Percentiles rank a stretch among this genome's conserved stretches.
Conservation (phyloP, 768 basidiomycete species). For the Xerocomellus chrysenteron region DNA sequence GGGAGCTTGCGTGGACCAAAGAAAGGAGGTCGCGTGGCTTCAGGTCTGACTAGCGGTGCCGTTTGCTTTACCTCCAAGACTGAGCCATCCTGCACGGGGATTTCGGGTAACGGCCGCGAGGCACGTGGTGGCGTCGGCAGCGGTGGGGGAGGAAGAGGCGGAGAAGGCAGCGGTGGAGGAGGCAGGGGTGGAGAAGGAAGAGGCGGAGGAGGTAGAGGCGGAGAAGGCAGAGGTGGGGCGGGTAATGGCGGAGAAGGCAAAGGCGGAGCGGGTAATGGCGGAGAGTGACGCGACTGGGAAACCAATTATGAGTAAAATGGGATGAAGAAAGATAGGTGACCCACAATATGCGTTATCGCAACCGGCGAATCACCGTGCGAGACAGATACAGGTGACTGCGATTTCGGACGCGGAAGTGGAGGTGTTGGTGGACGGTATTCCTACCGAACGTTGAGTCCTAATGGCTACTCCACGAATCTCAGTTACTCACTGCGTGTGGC, state of each 20-base stretch:
- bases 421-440: constrained; percentile 61
- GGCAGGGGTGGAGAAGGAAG: no score
- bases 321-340: constrained; percentile 7
- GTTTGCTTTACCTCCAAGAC: constrained; percentile 17
- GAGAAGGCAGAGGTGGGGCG: constrained; percentile 17
- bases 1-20: constrained; percentile 32
- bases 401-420: constrained; percentile 44
- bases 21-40: constrained; percentile 15
- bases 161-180: constrained; percentile 18
- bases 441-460: constrained; percentile 28
- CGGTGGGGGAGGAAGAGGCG: constrained; percentile 27
- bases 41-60: constrained; percentile 14
- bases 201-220: constrained; percentile 4
- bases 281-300: constrained; percentile 26
- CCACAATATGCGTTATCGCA: constrained; percentile 27
- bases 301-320: constrained; percentile 1
- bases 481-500: constrained; percentile 25
- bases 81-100: constrained; percentile 22
- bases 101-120: constrained; percentile 30
- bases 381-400: constrained; percentile 25
- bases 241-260: constrained; percentile 11
- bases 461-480: background rate
- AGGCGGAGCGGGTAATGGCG: constrained; percentile 21
- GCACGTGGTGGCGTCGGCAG: constrained; percentile 28
- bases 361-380: constrained; percentile 35